A percentile compares a stretch with the other conserved stretches of the same genome.
Evolutionary conservation across 1,284 basidiomycete genomes (phyloP).

Genomic region (Leccinum subrobustum): DNA sequence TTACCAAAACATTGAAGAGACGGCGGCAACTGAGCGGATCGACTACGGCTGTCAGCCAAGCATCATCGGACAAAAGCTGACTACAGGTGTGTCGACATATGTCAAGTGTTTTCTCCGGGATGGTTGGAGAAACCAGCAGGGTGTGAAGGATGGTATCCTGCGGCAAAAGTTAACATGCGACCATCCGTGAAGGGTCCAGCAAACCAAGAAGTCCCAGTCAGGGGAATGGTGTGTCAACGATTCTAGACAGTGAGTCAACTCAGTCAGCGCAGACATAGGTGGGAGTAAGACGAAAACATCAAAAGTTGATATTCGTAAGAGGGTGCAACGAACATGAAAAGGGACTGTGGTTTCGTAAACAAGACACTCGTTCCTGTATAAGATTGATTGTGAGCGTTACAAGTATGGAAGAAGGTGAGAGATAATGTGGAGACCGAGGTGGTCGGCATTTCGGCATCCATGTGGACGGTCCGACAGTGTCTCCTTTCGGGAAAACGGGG

Average conservation of each 20-base stretch:
- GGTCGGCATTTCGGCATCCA: slow-evolving; percentile 36
- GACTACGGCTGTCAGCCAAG: slow-evolving; percentile 22
- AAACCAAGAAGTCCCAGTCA: slow-evolving; percentile 35
- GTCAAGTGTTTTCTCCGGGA: slow-evolving; percentile 32
- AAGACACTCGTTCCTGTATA: slow-evolving; percentile 33
- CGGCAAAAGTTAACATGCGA: slow-evolving; percentile 16
- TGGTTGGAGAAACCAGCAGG: slow-evolving; percentile 27
- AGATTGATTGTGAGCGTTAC: slow-evolving; percentile 33
- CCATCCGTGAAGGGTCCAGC: slow-evolving; percentile 11
- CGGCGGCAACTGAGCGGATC: slow-evolving; percentile 30
- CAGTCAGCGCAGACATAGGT: slow-evolving; percentile 30
- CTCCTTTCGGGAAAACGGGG: slow-evolving; percentile 11
- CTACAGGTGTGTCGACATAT: slow-evolving; percentile 33
- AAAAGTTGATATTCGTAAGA: slow-evolving; percentile 13
- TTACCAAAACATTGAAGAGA: slow-evolving; percentile 36
- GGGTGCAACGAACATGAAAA: slow-evolving; percentile 24
- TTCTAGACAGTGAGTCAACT: slow-evolving; percentile 27
- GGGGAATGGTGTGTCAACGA: slow-evolving; percentile 28
- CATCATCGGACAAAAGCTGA: slow-evolving; percentile 31
- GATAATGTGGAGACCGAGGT: slow-evolving; percentile 34
- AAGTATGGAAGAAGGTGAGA: slow-evolving; percentile 33
- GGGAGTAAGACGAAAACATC: slow-evolving; percentile 21
- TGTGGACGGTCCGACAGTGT: slow-evolving; percentile 5
- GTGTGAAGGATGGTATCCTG: slow-evolving; percentile 29
- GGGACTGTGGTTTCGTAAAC: slow-evolving; percentile 30